Evolutionary conservation across 352 stramenopile genomes (phyloP).

Genomic region (Phytophthora brassicae): DNA sequence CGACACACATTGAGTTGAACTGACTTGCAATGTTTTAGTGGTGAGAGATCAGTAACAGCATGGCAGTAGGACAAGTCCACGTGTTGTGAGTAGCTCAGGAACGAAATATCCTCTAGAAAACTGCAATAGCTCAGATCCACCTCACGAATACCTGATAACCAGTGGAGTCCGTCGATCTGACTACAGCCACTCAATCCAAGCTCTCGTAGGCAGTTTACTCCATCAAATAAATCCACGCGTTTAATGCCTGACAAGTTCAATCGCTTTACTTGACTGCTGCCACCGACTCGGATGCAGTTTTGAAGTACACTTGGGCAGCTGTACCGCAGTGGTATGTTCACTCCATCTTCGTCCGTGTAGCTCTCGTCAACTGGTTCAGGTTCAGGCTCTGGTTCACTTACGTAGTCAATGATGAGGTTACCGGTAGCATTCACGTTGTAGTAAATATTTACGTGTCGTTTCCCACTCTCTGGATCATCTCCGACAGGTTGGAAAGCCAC

Average conservation of each 20-base stretch:
- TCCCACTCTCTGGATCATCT: slow-evolving; percentile 6
- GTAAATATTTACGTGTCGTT: slow-evolving; percentile 33
- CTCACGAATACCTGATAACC: slow-evolving; percentile 39
- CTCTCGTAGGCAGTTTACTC: slow-evolving; percentile 43
- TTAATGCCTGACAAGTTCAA: slow-evolving; percentile 56
- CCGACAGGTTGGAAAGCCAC: slow-evolving; percentile 62
- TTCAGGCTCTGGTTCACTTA: slow-evolving; percentile 23
- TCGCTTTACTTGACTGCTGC: slow-evolving; percentile 24
- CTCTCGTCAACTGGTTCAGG: slow-evolving; percentile 18
- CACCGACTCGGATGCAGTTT: slow-evolving; percentile 22
- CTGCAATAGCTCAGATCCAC: slow-evolving; percentile 74
- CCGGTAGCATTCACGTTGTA: slow-evolving; percentile 38
- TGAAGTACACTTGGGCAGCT: slow-evolving; percentile 37
- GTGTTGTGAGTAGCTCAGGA: slow-evolving; percentile 35
- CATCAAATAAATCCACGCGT: slow-evolving; percentile 55
- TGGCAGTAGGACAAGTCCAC: slow-evolving; percentile 79
- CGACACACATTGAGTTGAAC: slow-evolving; percentile 72
- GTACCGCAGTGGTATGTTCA: slow-evolving; percentile 30
- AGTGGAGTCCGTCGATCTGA: slow-evolving; percentile 47
- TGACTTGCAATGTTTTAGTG: slow-evolving; percentile 44
- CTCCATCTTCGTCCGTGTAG: slow-evolving; percentile 24
- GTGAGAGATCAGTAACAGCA: slow-evolving; percentile 43
- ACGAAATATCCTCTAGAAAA: slow-evolving; percentile 51
- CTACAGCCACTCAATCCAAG: slow-evolving; percentile 65
- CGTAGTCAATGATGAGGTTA: slow-evolving; percentile 24